Evolutionary conservation across 2,329 filamentous ascomycete species (phyloP).

Genomic region (Fusarium succisae): DNA sequence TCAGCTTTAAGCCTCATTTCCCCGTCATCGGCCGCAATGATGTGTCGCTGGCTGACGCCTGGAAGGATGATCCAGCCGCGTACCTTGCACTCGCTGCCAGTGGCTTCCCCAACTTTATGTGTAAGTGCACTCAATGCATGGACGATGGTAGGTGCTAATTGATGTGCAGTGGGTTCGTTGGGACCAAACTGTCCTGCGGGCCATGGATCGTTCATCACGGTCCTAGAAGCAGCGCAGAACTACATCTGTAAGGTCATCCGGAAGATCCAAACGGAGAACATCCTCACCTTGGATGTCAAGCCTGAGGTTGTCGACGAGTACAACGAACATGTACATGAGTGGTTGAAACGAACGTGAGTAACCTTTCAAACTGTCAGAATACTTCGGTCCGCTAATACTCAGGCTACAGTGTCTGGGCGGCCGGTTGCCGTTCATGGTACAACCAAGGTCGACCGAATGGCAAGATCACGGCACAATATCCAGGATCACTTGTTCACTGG

Average conservation of each 20-base stretch:
- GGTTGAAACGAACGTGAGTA: constrained; percentile 7
- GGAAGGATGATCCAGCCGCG: constrained; percentile 39
- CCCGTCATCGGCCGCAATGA: constrained; percentile 28
- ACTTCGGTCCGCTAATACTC: not conserved
- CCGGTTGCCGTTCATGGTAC: constrained; percentile 9
- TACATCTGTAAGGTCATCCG: constrained; percentile 12
- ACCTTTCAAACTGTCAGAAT: fast-evolving
- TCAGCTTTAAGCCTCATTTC: constrained; percentile 41
- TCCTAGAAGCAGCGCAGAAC: constrained; percentile 8
- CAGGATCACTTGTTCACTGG: constrained; percentile 11
- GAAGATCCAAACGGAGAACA: constrained; percentile 20
- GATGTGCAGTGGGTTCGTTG: not conserved
- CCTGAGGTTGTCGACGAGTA: not conserved
- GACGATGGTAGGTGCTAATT: not conserved
- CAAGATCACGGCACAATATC: constrained; percentile 11
- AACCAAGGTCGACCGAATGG: constrained; percentile 2
- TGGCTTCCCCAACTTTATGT: constrained; percentile 41
- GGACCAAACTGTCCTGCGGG: constrained; percentile 12
- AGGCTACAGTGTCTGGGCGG: constrained; percentile 2
- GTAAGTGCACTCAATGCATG: not conserved
- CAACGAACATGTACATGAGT: constrained; percentile 7
- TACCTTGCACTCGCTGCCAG: constrained; percentile 42
- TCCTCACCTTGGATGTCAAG: constrained; percentile 5
- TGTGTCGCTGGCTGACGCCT: constrained; percentile 35
- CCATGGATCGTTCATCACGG: constrained; percentile 10